Percentiles rank a stretch among this genome's conserved stretches.
phyloP scores from a whole-genome alignment of 306 rosid genomes.

The Cucumis cinereus region DNA sequence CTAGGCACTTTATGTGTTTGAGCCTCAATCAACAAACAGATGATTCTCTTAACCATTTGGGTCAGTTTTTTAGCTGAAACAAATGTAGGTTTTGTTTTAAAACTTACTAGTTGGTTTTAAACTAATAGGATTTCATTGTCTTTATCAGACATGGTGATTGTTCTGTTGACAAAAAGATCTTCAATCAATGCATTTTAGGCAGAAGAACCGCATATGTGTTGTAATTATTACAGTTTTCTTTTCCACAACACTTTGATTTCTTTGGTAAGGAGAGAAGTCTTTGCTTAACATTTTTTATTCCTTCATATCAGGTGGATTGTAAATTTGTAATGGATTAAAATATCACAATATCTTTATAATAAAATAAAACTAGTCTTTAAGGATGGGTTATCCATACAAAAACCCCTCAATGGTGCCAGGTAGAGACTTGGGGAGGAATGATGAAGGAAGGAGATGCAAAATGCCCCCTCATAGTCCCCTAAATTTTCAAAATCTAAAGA shows the following conservation, averaged over 20 bases:
- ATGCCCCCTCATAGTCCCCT: background rate
- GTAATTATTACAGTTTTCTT: slow-evolving; percentile 8
- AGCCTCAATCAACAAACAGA: background rate
- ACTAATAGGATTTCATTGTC: slow-evolving; percentile 34
- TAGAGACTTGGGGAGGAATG: background rate
- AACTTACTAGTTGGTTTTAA: slow-evolving; percentile 13
- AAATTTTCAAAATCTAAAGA: background rate
- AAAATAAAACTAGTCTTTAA: background rate
- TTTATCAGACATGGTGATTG: slow-evolving; percentile 48
- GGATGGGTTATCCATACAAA: too few relatives aligned
- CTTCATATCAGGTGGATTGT: background rate
- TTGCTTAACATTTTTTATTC: background rate
- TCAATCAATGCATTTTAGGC: slow-evolving; percentile 21
- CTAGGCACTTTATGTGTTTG: background rate
- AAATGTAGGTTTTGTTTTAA: background rate
- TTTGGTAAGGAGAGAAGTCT: background rate
- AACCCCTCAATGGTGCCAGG: background rate
- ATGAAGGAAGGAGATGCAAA: background rate
- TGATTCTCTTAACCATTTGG: background rate
- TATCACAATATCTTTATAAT: background rate
- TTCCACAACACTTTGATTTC: slow-evolving; percentile 5
- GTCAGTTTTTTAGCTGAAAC: background rate
- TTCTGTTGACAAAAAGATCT: slow-evolving; percentile 38
- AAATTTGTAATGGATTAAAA: background rate
- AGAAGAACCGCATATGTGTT: background rate